Conservation (phyloP, 768 basidiomycete genomes). For the Daedaleopsis nitida region DNA sequence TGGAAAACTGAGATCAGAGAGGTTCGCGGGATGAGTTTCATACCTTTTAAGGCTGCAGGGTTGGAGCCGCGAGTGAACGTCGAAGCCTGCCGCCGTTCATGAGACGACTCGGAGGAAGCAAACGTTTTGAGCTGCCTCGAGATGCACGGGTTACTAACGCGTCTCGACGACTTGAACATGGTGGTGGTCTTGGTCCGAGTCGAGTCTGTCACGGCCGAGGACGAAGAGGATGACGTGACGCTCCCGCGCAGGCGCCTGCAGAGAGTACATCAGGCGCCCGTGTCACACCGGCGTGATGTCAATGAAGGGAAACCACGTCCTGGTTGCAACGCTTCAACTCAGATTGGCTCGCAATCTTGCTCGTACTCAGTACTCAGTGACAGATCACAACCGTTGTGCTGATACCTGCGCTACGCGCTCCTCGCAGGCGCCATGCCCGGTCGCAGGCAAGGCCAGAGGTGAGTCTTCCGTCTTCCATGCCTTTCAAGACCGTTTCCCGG, state of each 20-base stretch:
- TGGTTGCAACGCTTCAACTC: not conserved
- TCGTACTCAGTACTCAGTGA: not conserved
- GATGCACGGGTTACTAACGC: too few relatives aligned
- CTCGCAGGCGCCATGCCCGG: not conserved
- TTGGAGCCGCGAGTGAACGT: not conserved
- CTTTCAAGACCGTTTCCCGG: not conserved
- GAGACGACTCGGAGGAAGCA: too few relatives aligned
- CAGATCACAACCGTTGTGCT: not conserved
- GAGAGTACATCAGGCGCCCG: too few relatives aligned
- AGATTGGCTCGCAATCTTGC: not conserved
- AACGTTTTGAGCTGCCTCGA: too few relatives aligned
- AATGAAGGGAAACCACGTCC: not conserved
- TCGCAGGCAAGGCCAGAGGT: not conserved
- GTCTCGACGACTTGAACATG: too few relatives aligned
- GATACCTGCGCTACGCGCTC: not conserved
- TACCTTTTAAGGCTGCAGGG: not conserved
- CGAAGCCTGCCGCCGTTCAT: too few relatives aligned
- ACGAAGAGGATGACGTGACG: too few relatives aligned
- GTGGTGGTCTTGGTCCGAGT: too few relatives aligned
- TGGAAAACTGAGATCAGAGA: not conserved
- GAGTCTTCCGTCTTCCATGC: not conserved
- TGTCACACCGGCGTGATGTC: not conserved
- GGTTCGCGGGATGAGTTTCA: constrained; percentile 6
- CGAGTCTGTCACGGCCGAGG: too few relatives aligned
- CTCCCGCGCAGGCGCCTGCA: too few relatives aligned